A percentile compares a stretch with the other conserved stretches of the same genome.
Evolutionary conservation across 805 yeast species (phyloP).

Genomic region (Zygotorulaspora danielsina): DNA sequence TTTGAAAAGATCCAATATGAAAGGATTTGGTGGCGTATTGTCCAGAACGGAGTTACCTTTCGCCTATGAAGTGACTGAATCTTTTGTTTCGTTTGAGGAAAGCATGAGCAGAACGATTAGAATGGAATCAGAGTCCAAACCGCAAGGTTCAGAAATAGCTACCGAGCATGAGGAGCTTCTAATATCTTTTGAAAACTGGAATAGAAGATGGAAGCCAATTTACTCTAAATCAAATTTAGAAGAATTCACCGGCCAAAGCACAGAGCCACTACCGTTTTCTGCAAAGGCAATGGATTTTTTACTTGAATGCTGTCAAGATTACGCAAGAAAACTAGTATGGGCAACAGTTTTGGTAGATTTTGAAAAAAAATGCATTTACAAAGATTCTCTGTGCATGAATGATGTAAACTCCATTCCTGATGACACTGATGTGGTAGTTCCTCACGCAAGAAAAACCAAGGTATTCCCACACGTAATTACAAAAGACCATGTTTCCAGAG

Average conservation of each 20-base stretch:
- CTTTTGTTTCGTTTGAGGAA: conserved; percentile 28
- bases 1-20: conserved; percentile 16
- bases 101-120: conserved; percentile 18
- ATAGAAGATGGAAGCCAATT: conserved; percentile 27
- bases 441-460: conserved; percentile 2
- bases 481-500: conserved; percentile 15
- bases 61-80: conserved; percentile 35
- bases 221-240: conserved; percentile 24
- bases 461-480: conserved; percentile 24
- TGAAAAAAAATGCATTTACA: conserved; percentile 15
- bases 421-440: conserved; percentile 9
- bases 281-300: conserved; percentile 16
- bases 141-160: not conserved
- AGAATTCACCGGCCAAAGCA: conserved; percentile 16
- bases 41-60: conserved; percentile 28
- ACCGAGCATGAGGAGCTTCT: conserved; percentile 7
- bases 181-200: conserved; percentile 26
- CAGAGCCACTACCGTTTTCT: conserved; percentile 16
- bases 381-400: conserved; percentile 2
- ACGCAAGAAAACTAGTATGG: conserved; percentile 21
- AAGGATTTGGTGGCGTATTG: conserved; percentile 21
- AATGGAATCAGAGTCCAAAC: conserved; percentile 10
- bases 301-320: conserved; percentile 14
- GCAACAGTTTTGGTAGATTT: conserved; percentile 20
- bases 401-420: conserved; percentile 5